Base-by-base conservation (phyloP, 192 early-diverging fungal species). In the Oehlia diaphana region DNA sequence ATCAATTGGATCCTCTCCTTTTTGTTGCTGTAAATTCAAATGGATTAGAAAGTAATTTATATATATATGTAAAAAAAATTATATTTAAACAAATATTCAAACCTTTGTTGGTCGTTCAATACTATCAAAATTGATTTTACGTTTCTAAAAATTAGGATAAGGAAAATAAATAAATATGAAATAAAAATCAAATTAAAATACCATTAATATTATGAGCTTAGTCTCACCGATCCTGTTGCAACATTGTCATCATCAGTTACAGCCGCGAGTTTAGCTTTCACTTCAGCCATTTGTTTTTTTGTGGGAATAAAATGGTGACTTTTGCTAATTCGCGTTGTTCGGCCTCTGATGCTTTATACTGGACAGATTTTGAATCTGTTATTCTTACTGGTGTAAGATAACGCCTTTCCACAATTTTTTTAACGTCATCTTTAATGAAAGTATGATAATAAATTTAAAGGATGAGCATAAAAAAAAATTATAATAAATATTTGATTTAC, bases 301-400 rank as follows among this genome's bases (percentile, higher is more conserved):
- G 90, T 93, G 21, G 91, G 90, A 50, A 84, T 85, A 31, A 89
- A 74, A 7, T 79, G 80, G 90, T 81, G 72, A 90, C 90, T 39
- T 88, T 89, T 1, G 86, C 79, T 63, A 76, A 63, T 77, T 91
- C 88, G 19, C 80, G 76, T 21, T 87, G 87, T 74, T 93, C 92
- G n/a, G 86, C 90, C 67, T 86, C 89, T 80, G 92, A 88, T n/a
- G 82, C 77, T 37, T 87, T 86, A 72, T 94, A 92, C 26, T 82
- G 73, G 44, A 82, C 88, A 7, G 92, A 90, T 49, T 90, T 79
- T 16, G 87, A 87, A 79, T 94, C 92, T 49, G 81, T 83, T 28
- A 89, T 82, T 47, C 82, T 72, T 8, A 93, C 90, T 0, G 92
- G 89, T 12, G 82, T 84, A 14, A 94, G 82, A 47, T 88, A 92